A percentile compares a stretch with the other conserved stretches of the same genome.
phyloP scores from a whole-genome alignment of 768 basidiomycete genomes.

The Rhodotorula graminis region DNA sequence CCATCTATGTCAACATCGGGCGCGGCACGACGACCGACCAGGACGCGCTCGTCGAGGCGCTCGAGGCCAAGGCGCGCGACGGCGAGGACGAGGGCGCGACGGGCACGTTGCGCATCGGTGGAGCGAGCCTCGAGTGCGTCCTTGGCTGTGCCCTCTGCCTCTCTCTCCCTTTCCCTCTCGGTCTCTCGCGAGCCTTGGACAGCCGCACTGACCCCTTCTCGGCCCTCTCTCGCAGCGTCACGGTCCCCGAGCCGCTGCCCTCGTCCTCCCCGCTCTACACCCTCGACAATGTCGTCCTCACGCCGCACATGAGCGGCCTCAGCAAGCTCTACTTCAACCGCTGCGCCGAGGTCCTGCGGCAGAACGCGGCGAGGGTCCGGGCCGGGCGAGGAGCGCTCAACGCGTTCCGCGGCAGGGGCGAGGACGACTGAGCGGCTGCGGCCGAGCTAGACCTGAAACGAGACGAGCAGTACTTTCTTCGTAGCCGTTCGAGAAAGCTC shows the following conservation, averaged over 20 bases:
- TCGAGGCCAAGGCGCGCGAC: not conserved
- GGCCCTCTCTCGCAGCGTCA: conserved; percentile 44
- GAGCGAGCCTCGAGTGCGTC: conserved; percentile 15
- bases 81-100: conserved; percentile 8
- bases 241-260: conserved; percentile 49
- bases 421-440: conserved; percentile 5
- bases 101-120: conserved; percentile 25
- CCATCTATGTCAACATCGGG: conserved; percentile 48
- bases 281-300: conserved; percentile 47
- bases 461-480: too few species aligned
- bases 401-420: conserved; percentile 20
- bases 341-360: conserved; percentile 45
- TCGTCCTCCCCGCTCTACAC: conserved; percentile 45
- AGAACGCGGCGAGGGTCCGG: conserved; percentile 43
- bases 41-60: conserved; percentile 24
- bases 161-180: not conserved
- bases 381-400: conserved; percentile 38
- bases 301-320: conserved; percentile 47
- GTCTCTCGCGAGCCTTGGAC: not conserved
- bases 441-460: too few species aligned
- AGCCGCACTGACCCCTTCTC: conserved; percentile 37
- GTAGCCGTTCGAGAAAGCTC: too few species aligned
- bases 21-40: conserved; percentile 46
- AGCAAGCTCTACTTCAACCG: conserved; percentile 45
- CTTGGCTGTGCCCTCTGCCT: too few species aligned